phyloP scores from a whole-genome alignment of 768 basidiomycete genomes.

The Phlegmacium glaucopus region DNA sequence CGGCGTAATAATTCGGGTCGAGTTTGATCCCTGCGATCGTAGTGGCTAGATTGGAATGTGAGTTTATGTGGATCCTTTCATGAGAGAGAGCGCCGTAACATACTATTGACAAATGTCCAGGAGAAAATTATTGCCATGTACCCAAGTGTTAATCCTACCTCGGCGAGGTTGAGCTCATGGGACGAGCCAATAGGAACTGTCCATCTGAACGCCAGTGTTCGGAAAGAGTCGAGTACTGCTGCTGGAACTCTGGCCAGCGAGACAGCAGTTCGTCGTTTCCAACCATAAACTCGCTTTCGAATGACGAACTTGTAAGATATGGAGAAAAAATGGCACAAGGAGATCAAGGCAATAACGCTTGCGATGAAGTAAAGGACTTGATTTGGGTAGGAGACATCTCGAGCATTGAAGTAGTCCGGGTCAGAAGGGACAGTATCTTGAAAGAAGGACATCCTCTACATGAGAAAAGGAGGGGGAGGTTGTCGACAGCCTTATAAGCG shows the following conservation, averaged over 20 bases:
- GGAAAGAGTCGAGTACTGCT: conserved; percentile 31
- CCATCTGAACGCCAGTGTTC: conserved; percentile 34
- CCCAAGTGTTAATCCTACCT: conserved; percentile 32
- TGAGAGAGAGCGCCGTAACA: conserved; percentile 1
- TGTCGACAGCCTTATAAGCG: too few species aligned
- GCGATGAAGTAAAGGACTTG: conserved; percentile 41
- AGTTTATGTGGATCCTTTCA: too few species aligned
- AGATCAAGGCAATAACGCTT: conserved; percentile 37
- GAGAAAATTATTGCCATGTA: conserved; percentile 27
- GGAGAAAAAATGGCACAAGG: conserved; percentile 30
- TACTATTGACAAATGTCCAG: conserved; percentile 31
- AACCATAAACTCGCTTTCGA: conserved; percentile 1
- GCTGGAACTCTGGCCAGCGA: conserved; percentile 21
- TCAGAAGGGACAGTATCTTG: too few species aligned
- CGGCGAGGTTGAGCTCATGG: conserved; percentile 37
- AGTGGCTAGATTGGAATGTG: conserved; percentile 21
- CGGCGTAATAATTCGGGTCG: conserved; percentile 36
- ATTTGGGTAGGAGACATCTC: conserved; percentile 32
- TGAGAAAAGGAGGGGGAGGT: too few species aligned
- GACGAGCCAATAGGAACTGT: conserved; percentile 32
- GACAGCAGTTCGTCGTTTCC: too few species aligned
- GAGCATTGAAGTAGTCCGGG: neutral
- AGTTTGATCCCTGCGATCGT: conserved; percentile 26
- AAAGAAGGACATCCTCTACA: too few species aligned
- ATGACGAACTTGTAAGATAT: conserved; percentile 17